A percentile compares a stretch with the other conserved stretches of the same genome.
phyloP scores from a whole-genome alignment of 208 protist species.

The Tritrichomonas musculus region DNA sequence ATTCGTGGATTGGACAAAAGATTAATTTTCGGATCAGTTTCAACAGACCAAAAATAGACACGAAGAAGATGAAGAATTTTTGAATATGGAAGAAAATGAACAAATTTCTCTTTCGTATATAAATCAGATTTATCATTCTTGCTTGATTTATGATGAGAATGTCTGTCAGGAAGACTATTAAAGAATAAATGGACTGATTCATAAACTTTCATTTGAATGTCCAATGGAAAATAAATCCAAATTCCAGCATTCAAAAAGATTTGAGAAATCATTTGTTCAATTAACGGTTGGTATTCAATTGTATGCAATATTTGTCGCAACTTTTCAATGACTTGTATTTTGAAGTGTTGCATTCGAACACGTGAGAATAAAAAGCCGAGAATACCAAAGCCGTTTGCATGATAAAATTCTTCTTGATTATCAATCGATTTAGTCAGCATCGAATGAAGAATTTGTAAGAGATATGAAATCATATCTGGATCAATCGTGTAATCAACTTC shows the following conservation, averaged over 20 bases:
- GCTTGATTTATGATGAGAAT: too few relatives aligned
- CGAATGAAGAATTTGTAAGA: not conserved
- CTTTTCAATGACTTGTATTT: not conserved
- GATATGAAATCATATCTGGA: not conserved
- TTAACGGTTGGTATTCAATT: not conserved
- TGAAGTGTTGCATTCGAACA: not conserved
- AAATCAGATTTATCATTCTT: too few relatives aligned
- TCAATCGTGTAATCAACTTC: not conserved
- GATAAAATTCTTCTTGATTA: conserved; percentile 30
- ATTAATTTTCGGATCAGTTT: not conserved
- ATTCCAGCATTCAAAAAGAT: conserved; percentile 16
- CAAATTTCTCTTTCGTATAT: not conserved
- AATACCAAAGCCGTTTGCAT: not conserved
- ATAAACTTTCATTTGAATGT: not conserved
- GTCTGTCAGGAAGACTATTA: not conserved
- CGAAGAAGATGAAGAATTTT: not conserved
- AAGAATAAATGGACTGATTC: not conserved
- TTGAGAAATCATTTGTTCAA: not conserved
- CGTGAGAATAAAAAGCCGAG: not conserved
- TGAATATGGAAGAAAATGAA: not conserved
- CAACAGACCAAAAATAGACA: not conserved
- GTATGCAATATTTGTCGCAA: not conserved
- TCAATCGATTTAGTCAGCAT: not conserved
- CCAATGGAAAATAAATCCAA: not conserved
- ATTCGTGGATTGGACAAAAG: not conserved